These are phyloP conservation scores for Cryptococcus sp. DNA, from an alignment of 1,284 basidiomycete species.

Conservation along the genomic window DNA sequence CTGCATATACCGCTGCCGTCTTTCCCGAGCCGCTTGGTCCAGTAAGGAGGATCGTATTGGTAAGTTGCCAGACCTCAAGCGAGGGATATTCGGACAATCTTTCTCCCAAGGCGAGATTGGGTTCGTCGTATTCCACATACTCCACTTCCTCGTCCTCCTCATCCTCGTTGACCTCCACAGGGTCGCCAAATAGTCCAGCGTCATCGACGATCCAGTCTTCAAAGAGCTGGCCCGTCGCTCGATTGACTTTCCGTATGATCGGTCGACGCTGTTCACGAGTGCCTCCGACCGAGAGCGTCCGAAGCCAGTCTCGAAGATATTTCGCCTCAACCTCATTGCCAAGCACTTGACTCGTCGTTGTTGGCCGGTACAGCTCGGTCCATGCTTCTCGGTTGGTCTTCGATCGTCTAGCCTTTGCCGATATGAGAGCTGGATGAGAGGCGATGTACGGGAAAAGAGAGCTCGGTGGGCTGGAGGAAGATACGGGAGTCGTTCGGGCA, in stretches of 20 bases:
- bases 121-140: constrained; percentile 22
- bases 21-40: constrained; percentile 87
- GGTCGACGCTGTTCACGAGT: constrained; percentile 11
- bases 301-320: constrained; percentile 78
- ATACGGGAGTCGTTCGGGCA: not conserved
- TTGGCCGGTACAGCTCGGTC: constrained; percentile 73
- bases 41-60: constrained; percentile 75
- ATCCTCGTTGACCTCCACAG: too few species aligned
- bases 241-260: constrained; percentile 34
- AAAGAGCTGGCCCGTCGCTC: constrained; percentile 14
- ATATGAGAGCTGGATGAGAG: constrained; percentile 28
- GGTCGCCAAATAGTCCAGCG: constrained; percentile 5
- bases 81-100: constrained; percentile 28
- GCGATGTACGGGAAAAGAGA: constrained; percentile 9
- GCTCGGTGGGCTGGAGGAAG: too few species aligned
- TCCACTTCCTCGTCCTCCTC: constrained; percentile 24
- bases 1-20: constrained; percentile 86
- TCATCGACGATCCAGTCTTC: constrained; percentile 48
- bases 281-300: constrained; percentile 57
- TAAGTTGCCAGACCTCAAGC: constrained; percentile 49
- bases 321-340: constrained; percentile 70
- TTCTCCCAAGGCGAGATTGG: constrained; percentile 15
- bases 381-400: constrained; percentile 53
- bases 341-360: constrained; percentile 65
- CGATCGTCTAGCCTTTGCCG: constrained; percentile 1